Base-by-base conservation (phyloP, 352 stramenopile species). In the Pythium monospermum region DNA sequence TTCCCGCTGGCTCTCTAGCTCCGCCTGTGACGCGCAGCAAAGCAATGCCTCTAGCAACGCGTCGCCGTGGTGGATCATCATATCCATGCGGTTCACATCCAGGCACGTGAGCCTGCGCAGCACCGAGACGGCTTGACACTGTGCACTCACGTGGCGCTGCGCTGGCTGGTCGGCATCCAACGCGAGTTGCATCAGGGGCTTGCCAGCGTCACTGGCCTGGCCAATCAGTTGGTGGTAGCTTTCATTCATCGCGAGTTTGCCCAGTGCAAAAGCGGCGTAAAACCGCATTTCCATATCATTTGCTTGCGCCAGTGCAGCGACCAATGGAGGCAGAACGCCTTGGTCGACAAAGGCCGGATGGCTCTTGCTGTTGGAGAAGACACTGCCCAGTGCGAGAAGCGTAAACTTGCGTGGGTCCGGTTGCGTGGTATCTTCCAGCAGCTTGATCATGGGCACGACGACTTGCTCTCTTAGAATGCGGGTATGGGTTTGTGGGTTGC, bases 201-300 rank as follows among this genome's bases (percentile, higher is more conserved):
- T 61, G 5, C 74, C 71, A 43, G 62, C 75, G 30, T 85, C 59
- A 33, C 77, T 85, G 8, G 70, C 49, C 16, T 77, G 37, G 4
- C 70, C 74, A 28, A 94, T 79, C 3, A 75, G 67, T 33, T 83
- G 73, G 33, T 93, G 71, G 23, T 89, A 83, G 12, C 53, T 61
- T 16, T 70, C 71, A 54, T 93, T 86, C 57, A 85, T 87, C 6
- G 92, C 79, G 19, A 99, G 78, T 61, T 98, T 98, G 22, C 91
- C 94, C 13, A 98, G 73, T 8, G 89, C 79, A 59, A 96, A 98
- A 25, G 87, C 85, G 0, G 91, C 86, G 56, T 98, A 93, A 55
- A 98, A 96, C 16, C 91, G 83, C 32, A 83, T 96, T 61, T 99
- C 94, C 59, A 92, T 76, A 53, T 87, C 67, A 51, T 92, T 83